These are phyloP conservation scores for Tuber brumale DNA, from an alignment of 495 filamentous ascomycete species.

Conservation along the genomic window DNA sequence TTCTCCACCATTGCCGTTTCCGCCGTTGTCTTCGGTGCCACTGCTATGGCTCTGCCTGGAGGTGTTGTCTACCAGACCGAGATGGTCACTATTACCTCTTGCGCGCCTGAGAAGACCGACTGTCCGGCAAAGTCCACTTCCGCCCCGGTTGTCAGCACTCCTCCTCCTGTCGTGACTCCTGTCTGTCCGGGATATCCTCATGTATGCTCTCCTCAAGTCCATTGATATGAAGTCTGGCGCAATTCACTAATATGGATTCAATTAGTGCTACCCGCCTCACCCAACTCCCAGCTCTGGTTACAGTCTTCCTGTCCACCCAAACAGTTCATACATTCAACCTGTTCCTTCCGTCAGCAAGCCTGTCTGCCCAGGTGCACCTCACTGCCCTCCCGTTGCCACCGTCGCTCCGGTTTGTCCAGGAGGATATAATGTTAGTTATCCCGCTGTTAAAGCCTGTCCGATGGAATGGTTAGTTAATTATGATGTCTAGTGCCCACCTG, in stretches of 20 bases:
- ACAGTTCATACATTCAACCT: constrained; percentile 11
- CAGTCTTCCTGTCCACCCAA: constrained; percentile 17
- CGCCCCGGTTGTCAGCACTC: constrained; percentile 15
- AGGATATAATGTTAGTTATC: background rate
- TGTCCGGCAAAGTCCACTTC: constrained; percentile 28
- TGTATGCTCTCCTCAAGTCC: background rate
- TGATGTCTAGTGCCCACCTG: constrained; percentile 9
- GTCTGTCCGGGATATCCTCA: constrained; percentile 6
- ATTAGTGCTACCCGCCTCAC: constrained; percentile 9
- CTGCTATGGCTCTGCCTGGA: constrained; percentile 47
- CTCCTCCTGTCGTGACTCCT: constrained; percentile 8
- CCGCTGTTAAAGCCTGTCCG: background rate
- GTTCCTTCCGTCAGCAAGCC: constrained; percentile 6
- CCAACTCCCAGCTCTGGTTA: background rate
- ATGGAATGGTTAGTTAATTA: background rate
- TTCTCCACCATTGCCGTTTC: constrained; percentile 45
- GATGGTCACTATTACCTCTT: constrained; percentile 53
- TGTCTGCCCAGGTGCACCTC: background rate
- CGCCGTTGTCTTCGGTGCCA: constrained; percentile 49
- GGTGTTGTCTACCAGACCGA: constrained; percentile 51
- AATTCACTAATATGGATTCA: background rate
- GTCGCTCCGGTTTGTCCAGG: constrained; percentile 10
- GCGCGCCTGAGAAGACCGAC: constrained; percentile 36
- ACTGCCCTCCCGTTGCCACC: constrained; percentile 14
- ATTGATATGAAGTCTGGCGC: background rate